phyloP scores from a whole-genome alignment of 176 grass and related monocot species.

The Triticum dicoccoides region DNA sequence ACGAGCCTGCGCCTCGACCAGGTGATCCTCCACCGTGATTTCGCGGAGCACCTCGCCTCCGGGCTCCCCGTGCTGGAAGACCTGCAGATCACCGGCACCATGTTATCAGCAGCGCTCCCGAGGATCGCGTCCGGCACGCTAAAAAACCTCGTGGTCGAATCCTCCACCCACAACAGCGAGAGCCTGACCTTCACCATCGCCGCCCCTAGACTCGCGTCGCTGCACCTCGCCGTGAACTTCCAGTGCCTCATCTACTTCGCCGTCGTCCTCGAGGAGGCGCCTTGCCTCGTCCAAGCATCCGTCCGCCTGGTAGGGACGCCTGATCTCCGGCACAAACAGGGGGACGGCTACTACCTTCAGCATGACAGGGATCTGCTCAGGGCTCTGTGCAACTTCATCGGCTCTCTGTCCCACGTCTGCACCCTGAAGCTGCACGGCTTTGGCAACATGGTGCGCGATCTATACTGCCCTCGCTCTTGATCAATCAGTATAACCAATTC shows the following conservation, averaged over 20 bases:
- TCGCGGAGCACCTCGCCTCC: not conserved
- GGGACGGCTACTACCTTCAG: not conserved
- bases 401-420: not conserved
- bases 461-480: not conserved
- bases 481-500: not conserved
- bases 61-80: not conserved
- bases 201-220: not conserved
- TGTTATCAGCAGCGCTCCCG: not conserved
- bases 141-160: not conserved
- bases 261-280: not conserved
- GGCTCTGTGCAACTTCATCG: not conserved
- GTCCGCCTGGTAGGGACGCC: not conserved
- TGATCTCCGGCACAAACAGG: not conserved
- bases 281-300: not conserved
- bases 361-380: not conserved
- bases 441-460: not conserved
- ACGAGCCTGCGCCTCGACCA: not conserved
- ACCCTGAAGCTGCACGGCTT: not conserved
- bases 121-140: not conserved
- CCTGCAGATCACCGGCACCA: not conserved
- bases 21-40: not conserved
- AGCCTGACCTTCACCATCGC: not conserved
- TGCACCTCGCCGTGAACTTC: not conserved
- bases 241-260: not conserved
- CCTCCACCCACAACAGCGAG: not conserved